Conservation (phyloP, 768 basidiomycete genomes). For the Auriscalpium orientale region DNA sequence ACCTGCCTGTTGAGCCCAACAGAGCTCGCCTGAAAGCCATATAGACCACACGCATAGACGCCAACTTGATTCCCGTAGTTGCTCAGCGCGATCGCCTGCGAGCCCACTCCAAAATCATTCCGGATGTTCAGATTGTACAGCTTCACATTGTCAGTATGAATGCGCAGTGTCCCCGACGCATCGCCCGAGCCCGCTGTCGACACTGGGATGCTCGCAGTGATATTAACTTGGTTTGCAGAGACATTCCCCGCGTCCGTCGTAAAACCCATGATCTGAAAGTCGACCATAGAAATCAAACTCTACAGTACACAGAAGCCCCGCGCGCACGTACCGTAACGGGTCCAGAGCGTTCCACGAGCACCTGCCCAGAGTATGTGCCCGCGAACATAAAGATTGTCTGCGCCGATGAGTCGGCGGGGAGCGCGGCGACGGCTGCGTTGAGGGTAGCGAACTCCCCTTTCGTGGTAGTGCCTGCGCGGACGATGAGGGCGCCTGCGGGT, state of each 20-base stretch:
- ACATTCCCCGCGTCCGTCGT: slow-evolving; percentile 11
- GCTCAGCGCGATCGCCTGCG: slow-evolving; percentile 43
- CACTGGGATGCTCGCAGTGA: slow-evolving; percentile 8
- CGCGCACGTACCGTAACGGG: slow-evolving; percentile 27
- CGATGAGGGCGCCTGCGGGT: slow-evolving; percentile 35
- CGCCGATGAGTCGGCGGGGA: slow-evolving; percentile 31
- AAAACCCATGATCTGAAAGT: slow-evolving; percentile 13
- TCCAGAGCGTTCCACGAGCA: slow-evolving; percentile 37
- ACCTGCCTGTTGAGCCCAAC: slow-evolving; percentile 7
- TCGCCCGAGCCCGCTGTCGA: slow-evolving; percentile 36
- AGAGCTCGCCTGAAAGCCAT: slow-evolving; percentile 9
- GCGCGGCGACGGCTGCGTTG: slow-evolving; percentile 31
- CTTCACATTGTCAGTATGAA: slow-evolving; percentile 32
- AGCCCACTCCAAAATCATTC: slow-evolving; percentile 37
- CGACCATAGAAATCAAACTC: too few species aligned
- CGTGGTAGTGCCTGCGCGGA: slow-evolving; percentile 31
- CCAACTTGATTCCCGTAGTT: slow-evolving; percentile 35
- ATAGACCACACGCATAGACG: slow-evolving; percentile 13
- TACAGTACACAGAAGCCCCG: too few species aligned
- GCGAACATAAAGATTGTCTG: slow-evolving; percentile 38
- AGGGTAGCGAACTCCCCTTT: slow-evolving; percentile 35
- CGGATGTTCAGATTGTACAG: slow-evolving; percentile 46
- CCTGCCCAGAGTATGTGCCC: slow-evolving; percentile 38
- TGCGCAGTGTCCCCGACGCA: slow-evolving; percentile 39
- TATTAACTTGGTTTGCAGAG: slow-evolving; percentile 11